Evolutionary conservation across 192 early-diverging fungal genomes (phyloP), one percentile per base, ranked within the genome.

Genomic region (Coemansia sp.): DNA sequence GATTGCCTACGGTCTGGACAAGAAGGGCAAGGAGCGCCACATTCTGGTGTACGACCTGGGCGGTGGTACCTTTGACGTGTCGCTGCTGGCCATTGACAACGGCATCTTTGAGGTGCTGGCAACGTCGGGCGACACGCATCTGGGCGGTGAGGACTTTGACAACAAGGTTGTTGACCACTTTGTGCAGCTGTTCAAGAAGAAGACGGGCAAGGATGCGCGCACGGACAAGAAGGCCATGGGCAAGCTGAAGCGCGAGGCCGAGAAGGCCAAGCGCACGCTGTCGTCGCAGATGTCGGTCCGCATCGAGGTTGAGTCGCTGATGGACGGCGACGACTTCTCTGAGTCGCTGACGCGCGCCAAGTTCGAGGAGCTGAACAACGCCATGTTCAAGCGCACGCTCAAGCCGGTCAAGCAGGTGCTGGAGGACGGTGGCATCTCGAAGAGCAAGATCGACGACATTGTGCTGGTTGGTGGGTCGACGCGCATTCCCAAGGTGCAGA

Each of bases 121-220:
- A 38, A 96, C 93, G 62, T 88, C 89, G 62, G 95, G 95, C 79
- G 93, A 98, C 84, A 95, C 95, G 43, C 92, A 94, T 59, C 81
- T 95, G 73, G 95, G 95, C 70, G 95, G 95, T 75, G 95, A 98
- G 79, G 95, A 97, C 81, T 97, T 97, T 75, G 95, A 97, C 81
- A 90, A 94, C 83, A 85, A 91, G 43, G 68, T 97, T 54, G 88
- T 97, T 56, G 87, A 91, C 25, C 87, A 97, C 85, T 92, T 97
- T 79, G 85, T 85, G 67, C 85, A 91, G 84, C 73, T 84, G 17
- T 95, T 84, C 86, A 92, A 96, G 82, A 90, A 93, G 86, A 91
- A 92, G 80, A 78, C 81, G 55, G 82, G 81, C 63, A 87, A 91
- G 73, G 88, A 94, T 62, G 80, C 82, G 55, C 78, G 82, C 64